These are phyloP conservation scores for Kwoniella europaea DNA, from an alignment of 768 basidiomycete species.

Conservation along the genomic window DNA sequence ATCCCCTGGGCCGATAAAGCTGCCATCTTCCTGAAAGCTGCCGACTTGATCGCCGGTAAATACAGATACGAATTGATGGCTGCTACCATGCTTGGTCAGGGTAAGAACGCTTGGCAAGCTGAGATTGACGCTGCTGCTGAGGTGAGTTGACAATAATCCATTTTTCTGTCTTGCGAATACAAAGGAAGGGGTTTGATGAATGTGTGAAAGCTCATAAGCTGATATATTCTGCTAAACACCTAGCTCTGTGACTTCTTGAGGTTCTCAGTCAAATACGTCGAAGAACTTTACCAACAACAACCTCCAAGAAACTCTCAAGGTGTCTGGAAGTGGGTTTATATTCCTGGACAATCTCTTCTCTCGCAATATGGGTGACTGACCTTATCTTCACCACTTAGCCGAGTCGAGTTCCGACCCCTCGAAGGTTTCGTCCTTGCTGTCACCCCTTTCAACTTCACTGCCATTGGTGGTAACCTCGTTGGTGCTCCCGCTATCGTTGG, in stretches of 20 bases:
- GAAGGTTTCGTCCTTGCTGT: slow-evolving; percentile 98
- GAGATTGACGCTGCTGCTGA: slow-evolving; percentile 99
- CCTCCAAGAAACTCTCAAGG: slow-evolving; percentile 83
- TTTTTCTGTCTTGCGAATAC: too few relatives aligned
- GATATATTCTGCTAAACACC: background rate
- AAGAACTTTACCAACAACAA: slow-evolving; percentile 90
- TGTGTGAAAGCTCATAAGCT: background rate
- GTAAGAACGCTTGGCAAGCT: slow-evolving; percentile 99
- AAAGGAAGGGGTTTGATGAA: too few relatives aligned
- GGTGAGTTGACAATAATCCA: slow-evolving; percentile 61
- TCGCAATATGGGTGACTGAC: background rate
- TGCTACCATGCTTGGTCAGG: slow-evolving; percentile 96
- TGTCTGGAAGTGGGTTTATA: slow-evolving; percentile 83
- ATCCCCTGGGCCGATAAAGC: slow-evolving; percentile 97
- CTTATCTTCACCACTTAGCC: slow-evolving; percentile 62
- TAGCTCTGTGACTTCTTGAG: slow-evolving; percentile 90
- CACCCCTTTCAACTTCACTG: slow-evolving; percentile 93
- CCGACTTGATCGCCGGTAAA: slow-evolving; percentile 92
- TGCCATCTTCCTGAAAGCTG: slow-evolving; percentile 97
- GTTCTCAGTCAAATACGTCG: slow-evolving; percentile 95
- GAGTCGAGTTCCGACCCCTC: slow-evolving; percentile 92
- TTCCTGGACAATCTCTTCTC: too few relatives aligned
- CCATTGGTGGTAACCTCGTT: slow-evolving; percentile 90
- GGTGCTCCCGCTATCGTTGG: slow-evolving; percentile 88
- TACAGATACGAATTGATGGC: slow-evolving; percentile 94